A percentile compares a stretch with the other conserved stretches of the same genome.
Conservation (phyloP, 2,329 filamentous ascomycete genomes). For the Fusarium oxysporum region DNA sequence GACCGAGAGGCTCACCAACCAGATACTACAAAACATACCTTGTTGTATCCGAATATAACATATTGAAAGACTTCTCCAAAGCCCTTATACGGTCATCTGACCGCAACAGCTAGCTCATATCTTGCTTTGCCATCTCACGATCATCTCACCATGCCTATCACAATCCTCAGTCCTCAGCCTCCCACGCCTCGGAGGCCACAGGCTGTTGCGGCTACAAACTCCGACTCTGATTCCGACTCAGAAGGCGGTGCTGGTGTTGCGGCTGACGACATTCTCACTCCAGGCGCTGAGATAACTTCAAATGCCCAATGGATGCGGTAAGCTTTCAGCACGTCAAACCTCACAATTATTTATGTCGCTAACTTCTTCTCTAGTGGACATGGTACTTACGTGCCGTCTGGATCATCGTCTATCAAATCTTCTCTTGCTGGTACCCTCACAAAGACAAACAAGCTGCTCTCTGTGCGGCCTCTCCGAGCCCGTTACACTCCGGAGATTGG, state of each 20-base stretch:
- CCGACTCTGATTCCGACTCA: constrained; percentile 58
- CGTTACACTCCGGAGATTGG: constrained; percentile 97
- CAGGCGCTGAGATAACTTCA: constrained; percentile 87
- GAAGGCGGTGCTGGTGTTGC: constrained; percentile 60
- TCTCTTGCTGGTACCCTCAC: constrained; percentile 91
- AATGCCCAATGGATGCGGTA: constrained; percentile 97
- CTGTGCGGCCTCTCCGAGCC: constrained; percentile 87
- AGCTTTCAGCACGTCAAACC: constrained; percentile 33
- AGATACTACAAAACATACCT: neutral
- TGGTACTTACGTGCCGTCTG: constrained; percentile 81
- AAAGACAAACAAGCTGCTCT: constrained; percentile 97
- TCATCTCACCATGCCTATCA: constrained; percentile 58
- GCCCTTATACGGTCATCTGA: neutral
- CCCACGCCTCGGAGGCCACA: constrained; percentile 42
- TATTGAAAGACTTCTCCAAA: neutral
- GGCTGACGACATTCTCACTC: constrained; percentile 77
- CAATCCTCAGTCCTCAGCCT: constrained; percentile 58
- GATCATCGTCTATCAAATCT: constrained; percentile 78
- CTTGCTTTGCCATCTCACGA: constrained; percentile 15
- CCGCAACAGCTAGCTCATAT: neutral
- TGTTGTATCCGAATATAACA: neutral
- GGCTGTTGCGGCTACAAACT: constrained; percentile 40
- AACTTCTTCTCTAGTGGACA: constrained; percentile 73
- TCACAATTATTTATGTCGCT: constrained; percentile 8
- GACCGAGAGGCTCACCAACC: constrained; percentile 1